phyloP scores from a whole-genome alignment of 768 basidiomycete genomes.

The Mycena alexandri region DNA sequence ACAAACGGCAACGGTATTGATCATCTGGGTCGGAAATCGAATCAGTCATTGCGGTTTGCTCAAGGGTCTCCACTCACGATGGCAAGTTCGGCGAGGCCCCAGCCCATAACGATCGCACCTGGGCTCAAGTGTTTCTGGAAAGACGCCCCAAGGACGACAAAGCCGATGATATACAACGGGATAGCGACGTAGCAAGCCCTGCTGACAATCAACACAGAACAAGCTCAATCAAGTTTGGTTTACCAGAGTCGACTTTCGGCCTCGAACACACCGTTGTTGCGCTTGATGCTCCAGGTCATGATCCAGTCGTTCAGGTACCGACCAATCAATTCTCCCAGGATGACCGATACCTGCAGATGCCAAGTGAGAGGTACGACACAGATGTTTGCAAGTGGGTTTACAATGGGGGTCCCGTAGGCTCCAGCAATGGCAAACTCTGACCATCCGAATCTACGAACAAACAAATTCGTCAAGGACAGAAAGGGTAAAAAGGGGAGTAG shows the following conservation, averaged over 20 bases:
- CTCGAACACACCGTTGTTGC: conserved; percentile 70
- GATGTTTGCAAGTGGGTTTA: conserved; percentile 41
- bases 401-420: conserved; percentile 68
- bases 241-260: conserved; percentile 71
- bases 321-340: conserved; percentile 66
- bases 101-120: conserved; percentile 68
- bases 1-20: conserved; percentile 58
- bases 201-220: not conserved
- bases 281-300: conserved; percentile 57
- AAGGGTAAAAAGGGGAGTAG: conserved; percentile 42
- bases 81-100: conserved; percentile 63
- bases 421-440: conserved; percentile 64
- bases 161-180: conserved; percentile 66
- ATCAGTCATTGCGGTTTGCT: not conserved
- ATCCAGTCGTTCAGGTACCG: conserved; percentile 68
- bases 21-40: conserved; percentile 40
- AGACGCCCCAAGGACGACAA: conserved; percentile 63
- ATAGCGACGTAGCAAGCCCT: conserved; percentile 68
- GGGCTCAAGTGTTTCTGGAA: conserved; percentile 61
- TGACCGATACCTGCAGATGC: conserved; percentile 57
- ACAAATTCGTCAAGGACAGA: not conserved
- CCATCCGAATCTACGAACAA: conserved; percentile 31
- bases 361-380: conserved; percentile 12
- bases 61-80: conserved; percentile 37
- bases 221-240: conserved; percentile 19